phyloP scores from a whole-genome alignment of 129 eudicot genomes.

The Centrapalus pauciflorus region DNA sequence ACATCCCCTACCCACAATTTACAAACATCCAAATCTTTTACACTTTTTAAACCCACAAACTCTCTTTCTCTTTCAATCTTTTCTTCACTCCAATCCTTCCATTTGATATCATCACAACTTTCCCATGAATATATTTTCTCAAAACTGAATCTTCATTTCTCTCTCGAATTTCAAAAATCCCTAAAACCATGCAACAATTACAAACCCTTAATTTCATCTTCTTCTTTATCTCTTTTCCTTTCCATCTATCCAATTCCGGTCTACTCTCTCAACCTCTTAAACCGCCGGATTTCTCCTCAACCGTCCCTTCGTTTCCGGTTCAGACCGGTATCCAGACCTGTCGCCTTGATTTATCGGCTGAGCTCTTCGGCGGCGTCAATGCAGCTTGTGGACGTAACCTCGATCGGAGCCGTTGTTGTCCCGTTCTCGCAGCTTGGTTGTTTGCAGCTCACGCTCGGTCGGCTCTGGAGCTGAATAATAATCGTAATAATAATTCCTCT shows the following conservation, averaged over 20 bases:
- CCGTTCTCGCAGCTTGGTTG: conserved; percentile 94
- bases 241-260: conserved; percentile 29
- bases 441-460: conserved; percentile 91
- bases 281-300: conserved; percentile 49
- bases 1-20: too few relatives aligned
- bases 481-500: too few relatives aligned
- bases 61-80: neutral
- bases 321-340: conserved; percentile 61
- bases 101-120: conserved; percentile 28
- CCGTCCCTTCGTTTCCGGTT: conserved; percentile 83
- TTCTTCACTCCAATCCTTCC: neutral
- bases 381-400: conserved; percentile 79
- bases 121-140: conserved; percentile 13
- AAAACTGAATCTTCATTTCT: conserved; percentile 10
- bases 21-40: too few relatives aligned
- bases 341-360: conserved; percentile 72
- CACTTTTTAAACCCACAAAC: too few relatives aligned
- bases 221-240: neutral
- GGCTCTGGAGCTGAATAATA: conserved; percentile 52
- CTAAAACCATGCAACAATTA: conserved; percentile 26
- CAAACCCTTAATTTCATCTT: conserved; percentile 5
- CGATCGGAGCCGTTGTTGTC: conserved; percentile 93
- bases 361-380: conserved; percentile 85
- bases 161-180: neutral
- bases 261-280: conserved; percentile 56